Percentiles rank a stretch among this genome's conserved stretches.
Evolutionary conservation across 2,329 filamentous ascomycete genomes (phyloP).

Genomic region (Penicillium brasilianum): DNA sequence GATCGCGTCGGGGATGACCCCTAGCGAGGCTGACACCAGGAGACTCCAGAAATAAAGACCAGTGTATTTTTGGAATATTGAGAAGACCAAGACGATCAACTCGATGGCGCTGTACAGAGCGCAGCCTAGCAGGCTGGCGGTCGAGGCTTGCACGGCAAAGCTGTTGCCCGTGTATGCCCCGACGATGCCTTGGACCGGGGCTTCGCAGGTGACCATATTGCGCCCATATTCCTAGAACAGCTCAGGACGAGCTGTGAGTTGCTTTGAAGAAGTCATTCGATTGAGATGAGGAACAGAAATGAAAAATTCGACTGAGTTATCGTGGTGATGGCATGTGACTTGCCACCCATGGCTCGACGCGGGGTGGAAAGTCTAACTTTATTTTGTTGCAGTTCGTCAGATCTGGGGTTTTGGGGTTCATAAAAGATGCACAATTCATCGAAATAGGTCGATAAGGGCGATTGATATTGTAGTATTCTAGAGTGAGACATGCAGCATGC

Average conservation of each 20-base stretch:
- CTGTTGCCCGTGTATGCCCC: conserved; percentile 23
- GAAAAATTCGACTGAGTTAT: not conserved
- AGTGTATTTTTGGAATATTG: conserved; percentile 13
- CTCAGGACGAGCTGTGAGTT: not conserved
- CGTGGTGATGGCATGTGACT: conserved; percentile 5
- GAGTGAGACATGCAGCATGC: not conserved
- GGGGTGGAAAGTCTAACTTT: not conserved
- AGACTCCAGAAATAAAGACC: conserved; percentile 25
- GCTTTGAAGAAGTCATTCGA: not conserved
- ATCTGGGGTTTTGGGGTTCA: too few relatives aligned
- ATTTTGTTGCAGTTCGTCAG: not conserved
- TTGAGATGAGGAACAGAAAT: not conserved
- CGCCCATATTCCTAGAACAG: not conserved
- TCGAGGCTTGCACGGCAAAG: conserved; percentile 20
- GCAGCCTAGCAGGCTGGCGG: conserved; percentile 17
- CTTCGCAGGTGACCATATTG: conserved; percentile 17
- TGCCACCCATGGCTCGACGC: conserved; percentile 2
- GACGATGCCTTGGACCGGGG: conserved; percentile 20
- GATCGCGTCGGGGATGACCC: conserved; percentile 18
- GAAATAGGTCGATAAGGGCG: not conserved
- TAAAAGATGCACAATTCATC: not conserved
- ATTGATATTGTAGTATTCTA: not conserved
- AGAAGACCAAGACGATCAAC: conserved; percentile 19
- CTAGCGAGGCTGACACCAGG: conserved; percentile 9
- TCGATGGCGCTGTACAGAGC: conserved; percentile 22